Conservation (phyloP, 208 protist genomes). For the Tritrichomonas foetus region DNA sequence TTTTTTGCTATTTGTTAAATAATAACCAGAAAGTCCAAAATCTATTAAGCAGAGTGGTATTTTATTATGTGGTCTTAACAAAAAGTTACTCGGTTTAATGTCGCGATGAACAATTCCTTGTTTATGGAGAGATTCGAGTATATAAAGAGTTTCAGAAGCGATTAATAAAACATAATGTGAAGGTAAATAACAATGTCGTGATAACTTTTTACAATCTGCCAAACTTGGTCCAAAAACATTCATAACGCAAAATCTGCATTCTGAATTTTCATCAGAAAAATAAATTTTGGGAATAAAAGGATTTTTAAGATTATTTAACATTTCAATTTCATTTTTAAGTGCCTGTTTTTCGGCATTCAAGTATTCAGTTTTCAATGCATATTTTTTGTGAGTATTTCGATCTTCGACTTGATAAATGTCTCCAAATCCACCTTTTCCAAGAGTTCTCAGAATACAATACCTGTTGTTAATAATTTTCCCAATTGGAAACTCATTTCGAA, state of each 20-base stretch:
- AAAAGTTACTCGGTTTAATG: constrained; percentile 46
- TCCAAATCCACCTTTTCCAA: neutral
- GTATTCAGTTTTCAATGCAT: neutral
- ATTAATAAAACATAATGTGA: no score
- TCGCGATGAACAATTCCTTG: constrained; percentile 44
- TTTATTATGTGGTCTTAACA: constrained; percentile 7
- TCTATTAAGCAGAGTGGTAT: constrained; percentile 19
- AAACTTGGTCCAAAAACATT: neutral
- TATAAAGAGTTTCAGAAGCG: neutral
- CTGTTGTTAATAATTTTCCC: no score
- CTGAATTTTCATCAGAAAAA: neutral
- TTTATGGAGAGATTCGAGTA: neutral
- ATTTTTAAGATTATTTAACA: no score
- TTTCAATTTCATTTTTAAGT: neutral
- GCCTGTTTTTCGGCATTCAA: neutral
- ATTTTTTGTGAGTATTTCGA: neutral
- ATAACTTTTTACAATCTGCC: no score
- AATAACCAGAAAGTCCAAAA: constrained; percentile 44
- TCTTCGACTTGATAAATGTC: neutral
- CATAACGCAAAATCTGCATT: neutral
- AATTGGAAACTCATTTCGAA: no score
- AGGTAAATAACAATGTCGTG: no score
- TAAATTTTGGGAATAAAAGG: neutral
- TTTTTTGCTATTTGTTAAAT: neutral
- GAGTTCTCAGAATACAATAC: no score